Base-by-base conservation (phyloP, 345 rosid genomes). In the Leavenworthia alabamica region DNA sequence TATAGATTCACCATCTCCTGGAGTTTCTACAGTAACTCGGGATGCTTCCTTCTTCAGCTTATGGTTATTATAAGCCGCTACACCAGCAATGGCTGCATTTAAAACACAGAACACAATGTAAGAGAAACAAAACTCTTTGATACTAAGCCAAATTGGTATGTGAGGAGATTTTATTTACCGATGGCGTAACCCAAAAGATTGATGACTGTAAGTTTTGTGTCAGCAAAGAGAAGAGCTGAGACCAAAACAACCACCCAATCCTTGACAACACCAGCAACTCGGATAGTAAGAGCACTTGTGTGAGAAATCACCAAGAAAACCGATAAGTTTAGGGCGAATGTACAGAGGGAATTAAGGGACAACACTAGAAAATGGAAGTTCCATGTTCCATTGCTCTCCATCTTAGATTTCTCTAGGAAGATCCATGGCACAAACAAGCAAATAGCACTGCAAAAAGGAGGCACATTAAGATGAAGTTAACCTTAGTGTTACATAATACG, bases 261-360 rank as follows among this genome's bases (percentile, higher is more conserved):
- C 84, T 92, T 92, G 79, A 92, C 94, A 60, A 92, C 96, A 33
- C 98, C 98, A 74, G 98, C 97, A 28, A 92, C 98, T 41, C 98
- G 96, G 65, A 92, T 92, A 67, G 97, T 92, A 65, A 92, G 82
- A 66, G 98, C 98, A 54, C 98, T 92, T 17, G 98, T 92, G 67
- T 89, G 98, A 16, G 97, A 89, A 67, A 92, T 92, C 76, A 92
- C 97, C 20, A 92, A 73, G 79, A 92, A 92, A 62, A 92, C 98
- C 16, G 98, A 92, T 65, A 92, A 80, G 86, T 92, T 92, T 72
- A 92, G 97, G 16, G 97, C 97, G 36, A 92, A 92, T 49, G 98
- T 89, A 66, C 98, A 92, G 8, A 89, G 80, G 42, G 84, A 92
- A 63, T 92, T 92, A 71, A n/a, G n/a, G n/a, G n/a, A n/a, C n/a